Conservation (phyloP, 2,329 filamentous ascomycete genomes). For the Colletotrichum phormii region DNA sequence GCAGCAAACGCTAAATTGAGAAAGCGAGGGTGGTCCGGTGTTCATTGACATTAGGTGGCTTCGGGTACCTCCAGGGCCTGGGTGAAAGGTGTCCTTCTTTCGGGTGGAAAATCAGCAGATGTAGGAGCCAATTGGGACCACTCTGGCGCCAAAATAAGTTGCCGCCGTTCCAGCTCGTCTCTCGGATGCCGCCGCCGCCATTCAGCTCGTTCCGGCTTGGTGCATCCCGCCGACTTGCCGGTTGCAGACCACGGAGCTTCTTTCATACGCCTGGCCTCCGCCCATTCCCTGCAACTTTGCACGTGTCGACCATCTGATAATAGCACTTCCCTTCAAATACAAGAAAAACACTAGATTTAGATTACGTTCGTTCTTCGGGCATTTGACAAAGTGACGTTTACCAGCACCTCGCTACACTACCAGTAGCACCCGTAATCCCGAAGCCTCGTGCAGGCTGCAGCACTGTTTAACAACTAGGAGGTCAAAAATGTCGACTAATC, state of each 20-base stretch:
- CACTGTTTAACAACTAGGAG: neutral
- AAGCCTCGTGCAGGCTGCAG: neutral
- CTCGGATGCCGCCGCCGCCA: constrained; percentile 33
- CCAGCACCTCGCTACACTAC: neutral
- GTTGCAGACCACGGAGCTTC: constrained; percentile 25
- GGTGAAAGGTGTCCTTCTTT: constrained; percentile 38
- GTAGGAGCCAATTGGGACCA: constrained; percentile 31
- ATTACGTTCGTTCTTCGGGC: neutral
- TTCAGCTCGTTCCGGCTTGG: constrained; percentile 32
- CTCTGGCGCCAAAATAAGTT: constrained; percentile 27
- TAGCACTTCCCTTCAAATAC: neutral
- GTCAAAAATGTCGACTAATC: neutral
- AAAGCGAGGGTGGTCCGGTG: neutral
- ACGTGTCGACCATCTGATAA: constrained; percentile 1
- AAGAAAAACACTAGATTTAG: neutral
- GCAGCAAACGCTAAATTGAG: neutral
- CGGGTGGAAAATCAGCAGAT: constrained; percentile 39
- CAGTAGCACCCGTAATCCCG: neutral
- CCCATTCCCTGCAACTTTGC: constrained; percentile 23
- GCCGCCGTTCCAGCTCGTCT: constrained; percentile 32
- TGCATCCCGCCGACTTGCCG: constrained; percentile 32
- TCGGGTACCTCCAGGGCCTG: neutral
- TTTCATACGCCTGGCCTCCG: constrained; percentile 21
- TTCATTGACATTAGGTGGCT: too few species aligned
- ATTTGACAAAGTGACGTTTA: constrained; percentile 2